These are phyloP conservation scores for Pugionium cornutum DNA, from an alignment of 345 rosid species.

Conservation along the genomic window DNA sequence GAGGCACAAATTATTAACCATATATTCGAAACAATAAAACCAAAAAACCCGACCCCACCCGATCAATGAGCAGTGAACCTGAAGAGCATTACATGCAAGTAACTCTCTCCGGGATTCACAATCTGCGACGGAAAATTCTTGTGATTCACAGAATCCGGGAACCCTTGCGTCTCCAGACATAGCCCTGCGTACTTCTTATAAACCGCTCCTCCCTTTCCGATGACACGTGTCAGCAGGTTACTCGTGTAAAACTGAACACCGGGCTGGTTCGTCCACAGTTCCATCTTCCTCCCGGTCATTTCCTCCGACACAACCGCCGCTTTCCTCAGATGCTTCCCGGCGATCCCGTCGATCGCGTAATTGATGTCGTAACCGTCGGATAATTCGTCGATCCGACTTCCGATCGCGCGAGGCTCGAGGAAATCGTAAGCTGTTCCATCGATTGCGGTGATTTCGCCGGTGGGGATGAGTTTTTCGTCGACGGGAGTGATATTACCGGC, in stretches of 20 bases:
- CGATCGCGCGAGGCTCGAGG: conserved; percentile 49
- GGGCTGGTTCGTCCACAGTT: conserved; percentile 64
- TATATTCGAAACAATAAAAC: neutral
- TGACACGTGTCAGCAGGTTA: conserved; percentile 46
- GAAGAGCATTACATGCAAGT: conserved; percentile 64
- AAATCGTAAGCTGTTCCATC: conserved; percentile 71
- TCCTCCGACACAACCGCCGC: conserved; percentile 57
- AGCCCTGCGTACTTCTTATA: conserved; percentile 56
- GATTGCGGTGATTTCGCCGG: conserved; percentile 48
- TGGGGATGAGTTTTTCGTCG: conserved; percentile 70
- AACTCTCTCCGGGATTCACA: conserved; percentile 55
- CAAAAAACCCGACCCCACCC: neutral
- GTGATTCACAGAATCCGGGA: conserved; percentile 80
- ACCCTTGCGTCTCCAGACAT: conserved; percentile 79
- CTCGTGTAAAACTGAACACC: conserved; percentile 80
- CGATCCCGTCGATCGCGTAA: conserved; percentile 50
- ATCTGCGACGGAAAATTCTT: conserved; percentile 76
- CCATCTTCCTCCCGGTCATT: conserved; percentile 69
- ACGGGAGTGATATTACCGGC: conserved; percentile 64
- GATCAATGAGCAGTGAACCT: conserved; percentile 59
- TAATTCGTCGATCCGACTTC: conserved; percentile 49
- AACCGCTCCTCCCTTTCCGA: conserved; percentile 59
- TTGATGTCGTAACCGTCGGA: conserved; percentile 79
- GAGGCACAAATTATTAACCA: conserved; percentile 9
- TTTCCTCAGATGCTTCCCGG: conserved; percentile 45